These are phyloP conservation scores for Psilocybe azurescens DNA, from an alignment of 768 basidiomycete genomes.

Conservation along the genomic window DNA sequence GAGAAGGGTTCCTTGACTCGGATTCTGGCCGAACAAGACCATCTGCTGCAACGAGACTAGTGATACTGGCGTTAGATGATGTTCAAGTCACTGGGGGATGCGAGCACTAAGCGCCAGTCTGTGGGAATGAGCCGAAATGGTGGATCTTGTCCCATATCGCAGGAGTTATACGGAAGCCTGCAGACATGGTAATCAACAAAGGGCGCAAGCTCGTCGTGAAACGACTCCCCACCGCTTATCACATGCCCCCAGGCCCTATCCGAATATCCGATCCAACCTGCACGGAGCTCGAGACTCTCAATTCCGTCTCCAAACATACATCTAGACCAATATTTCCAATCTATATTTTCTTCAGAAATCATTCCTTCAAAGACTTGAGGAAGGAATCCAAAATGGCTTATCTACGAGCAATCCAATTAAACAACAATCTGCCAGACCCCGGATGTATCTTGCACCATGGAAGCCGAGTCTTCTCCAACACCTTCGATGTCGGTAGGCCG, in stretches of 20 bases:
- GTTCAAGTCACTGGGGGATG: background rate
- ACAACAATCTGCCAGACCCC: too few relatives aligned
- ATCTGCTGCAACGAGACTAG: constrained; percentile 95
- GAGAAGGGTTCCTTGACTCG: constrained; percentile 92
- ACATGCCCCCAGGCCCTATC: constrained; percentile 12
- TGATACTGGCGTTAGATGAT: constrained; percentile 52
- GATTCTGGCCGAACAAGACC: constrained; percentile 97
- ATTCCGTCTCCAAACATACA: too few relatives aligned
- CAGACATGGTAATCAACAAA: constrained; percentile 51
- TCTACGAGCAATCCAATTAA: too few relatives aligned
- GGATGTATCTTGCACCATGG: too few relatives aligned
- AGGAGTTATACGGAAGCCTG: constrained; percentile 74
- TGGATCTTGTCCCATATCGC: constrained; percentile 89
- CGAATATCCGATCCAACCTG: background rate
- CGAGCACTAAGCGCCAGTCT: constrained; percentile 77
- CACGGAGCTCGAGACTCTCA: background rate
- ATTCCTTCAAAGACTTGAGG: too few relatives aligned
- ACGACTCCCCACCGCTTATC: background rate
- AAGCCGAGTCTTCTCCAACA: too few relatives aligned
- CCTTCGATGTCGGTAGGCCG: too few relatives aligned
- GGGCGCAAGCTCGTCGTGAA: constrained; percentile 1
- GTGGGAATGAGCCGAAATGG: constrained; percentile 90
- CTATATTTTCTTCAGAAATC: too few relatives aligned
- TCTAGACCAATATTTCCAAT: too few relatives aligned
- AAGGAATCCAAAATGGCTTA: too few relatives aligned